Percentiles rank a stretch among this genome's conserved stretches.
Conservation (phyloP, 1,139 yeast species). For the Wickerhamomyces sp. region DNA sequence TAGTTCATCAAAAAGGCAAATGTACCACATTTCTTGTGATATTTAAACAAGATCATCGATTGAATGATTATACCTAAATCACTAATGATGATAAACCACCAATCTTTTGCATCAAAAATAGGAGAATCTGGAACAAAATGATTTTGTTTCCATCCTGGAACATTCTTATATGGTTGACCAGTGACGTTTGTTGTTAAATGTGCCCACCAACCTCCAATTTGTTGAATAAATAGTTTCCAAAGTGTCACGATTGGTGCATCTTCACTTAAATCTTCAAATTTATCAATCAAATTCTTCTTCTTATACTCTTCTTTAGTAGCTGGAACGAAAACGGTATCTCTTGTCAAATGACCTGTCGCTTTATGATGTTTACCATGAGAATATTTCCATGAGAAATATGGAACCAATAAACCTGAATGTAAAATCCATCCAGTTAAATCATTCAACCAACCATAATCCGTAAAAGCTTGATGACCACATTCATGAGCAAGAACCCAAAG, state of each 20-base stretch:
- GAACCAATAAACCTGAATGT: constrained; percentile 53
- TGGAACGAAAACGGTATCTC: constrained; percentile 61
- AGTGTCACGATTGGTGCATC: constrained; percentile 51
- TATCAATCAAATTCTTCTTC: constrained; percentile 25
- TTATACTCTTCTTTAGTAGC: constrained; percentile 43
- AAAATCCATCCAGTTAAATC: constrained; percentile 57
- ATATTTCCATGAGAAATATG: constrained; percentile 60
- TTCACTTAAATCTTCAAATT: constrained; percentile 45
- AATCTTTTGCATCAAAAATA: constrained; percentile 49
- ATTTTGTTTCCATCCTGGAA: constrained; percentile 29
- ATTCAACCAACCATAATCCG: constrained; percentile 49
- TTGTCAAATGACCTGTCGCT: constrained; percentile 55
- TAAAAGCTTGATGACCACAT: constrained; percentile 62
- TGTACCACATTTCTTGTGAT: constrained; percentile 42
- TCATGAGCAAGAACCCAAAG: constrained; percentile 62
- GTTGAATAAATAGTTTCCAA: constrained; percentile 39
- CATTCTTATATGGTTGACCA: constrained; percentile 43
- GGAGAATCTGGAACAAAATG: constrained; percentile 55
- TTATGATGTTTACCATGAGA: constrained; percentile 60
- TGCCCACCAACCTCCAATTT: constrained; percentile 48
- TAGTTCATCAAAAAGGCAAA: constrained; percentile 46
- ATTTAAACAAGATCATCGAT: constrained; percentile 38
- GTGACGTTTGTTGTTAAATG: constrained; percentile 47
- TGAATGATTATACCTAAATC: constrained; percentile 48
- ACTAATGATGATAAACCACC: constrained; percentile 47